phyloP scores from a whole-genome alignment of 768 basidiomycete genomes.

The Cubamyces lactineus region DNA sequence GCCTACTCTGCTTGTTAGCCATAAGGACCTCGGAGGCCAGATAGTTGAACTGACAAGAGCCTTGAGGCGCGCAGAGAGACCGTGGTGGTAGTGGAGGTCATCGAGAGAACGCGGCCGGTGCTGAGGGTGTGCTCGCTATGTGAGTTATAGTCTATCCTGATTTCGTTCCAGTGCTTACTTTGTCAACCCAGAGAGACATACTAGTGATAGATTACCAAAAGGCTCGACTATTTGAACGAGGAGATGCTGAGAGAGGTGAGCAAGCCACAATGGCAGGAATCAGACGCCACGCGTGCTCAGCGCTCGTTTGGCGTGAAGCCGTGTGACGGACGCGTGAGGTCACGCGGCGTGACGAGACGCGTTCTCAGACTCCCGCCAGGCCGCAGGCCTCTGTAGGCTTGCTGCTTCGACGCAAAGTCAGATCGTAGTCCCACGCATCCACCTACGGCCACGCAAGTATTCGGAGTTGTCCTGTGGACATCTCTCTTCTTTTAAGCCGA shows the following conservation, averaged over 20 bases:
- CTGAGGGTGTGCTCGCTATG: conserved; percentile 42
- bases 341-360: too few relatives aligned
- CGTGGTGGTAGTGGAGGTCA: conserved; percentile 85
- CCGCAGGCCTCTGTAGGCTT: too few relatives aligned
- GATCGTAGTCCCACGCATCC: too few relatives aligned
- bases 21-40: background rate
- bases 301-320: too few relatives aligned
- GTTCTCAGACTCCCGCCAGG: too few relatives aligned
- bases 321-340: too few relatives aligned
- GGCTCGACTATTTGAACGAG: background rate
- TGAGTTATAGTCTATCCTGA: background rate
- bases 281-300: background rate
- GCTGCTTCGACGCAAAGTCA: too few relatives aligned
- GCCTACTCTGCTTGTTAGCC: conserved; percentile 50
- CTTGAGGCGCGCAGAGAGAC: conserved; percentile 76
- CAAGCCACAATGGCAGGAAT: conserved; percentile 19
- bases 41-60: conserved; percentile 61
- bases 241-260: conserved; percentile 17
- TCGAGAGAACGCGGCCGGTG: conserved; percentile 85
- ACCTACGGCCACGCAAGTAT: too few relatives aligned
- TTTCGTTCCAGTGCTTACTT: conserved; percentile 34
- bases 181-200: conserved; percentile 55
- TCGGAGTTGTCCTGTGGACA: too few relatives aligned
- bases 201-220: background rate
- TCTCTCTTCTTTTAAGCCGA: too few relatives aligned